Evolutionary conservation across 768 basidiomycete species (phyloP), one percentile per base, ranked within the genome.

Genomic region (Leucosporidium creatinivorum): DNA sequence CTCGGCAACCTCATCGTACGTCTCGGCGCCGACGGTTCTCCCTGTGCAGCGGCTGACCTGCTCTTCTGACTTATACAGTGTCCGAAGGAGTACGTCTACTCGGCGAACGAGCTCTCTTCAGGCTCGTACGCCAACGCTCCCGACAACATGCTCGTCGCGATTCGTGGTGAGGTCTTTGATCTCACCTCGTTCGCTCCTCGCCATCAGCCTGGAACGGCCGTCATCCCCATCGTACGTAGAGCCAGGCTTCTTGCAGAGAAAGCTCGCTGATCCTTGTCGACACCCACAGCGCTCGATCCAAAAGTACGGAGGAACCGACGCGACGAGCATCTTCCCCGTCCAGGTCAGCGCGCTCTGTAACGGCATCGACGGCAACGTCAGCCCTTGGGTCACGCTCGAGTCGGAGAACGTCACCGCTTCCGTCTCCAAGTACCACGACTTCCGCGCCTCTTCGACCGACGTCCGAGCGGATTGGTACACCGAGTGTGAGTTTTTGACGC

Each of bases 381-480:
- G 85, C 65, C 91, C 89, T 0, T 99, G 87, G 77, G 85, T 99
- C 26, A 82, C 83, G 2, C 82, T 94, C 69, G 84, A 86, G 73
- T 84, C 89, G 9, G 81, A 81, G 71, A 99, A 98, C 80, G 76
- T 77, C 0, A 76, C 81, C 83, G 84, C 75, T 63, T 87, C 89
- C 69, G 89, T 93, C 74, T 81, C 88, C 0, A 82, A 85, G 74
- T 99, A 98, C 77, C 96, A 98, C 77, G 94, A 99, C 77, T 99
- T 99, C 85, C 89, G 94, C 23, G 87, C 87, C 0, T 86, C 82
- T 59, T 88, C 87, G 47, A 88, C 86, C 67, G 94, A 98, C 75
- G 87, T 88, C 0, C 85, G 96, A 13, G 94, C 96, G 0, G 96
- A 99, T 76, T 99, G 96, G 96, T 99, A 98, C 78, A 93, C 89